phyloP scores from a whole-genome alignment of 169 alveolate genomes.

The Plasmodium inui region DNA sequence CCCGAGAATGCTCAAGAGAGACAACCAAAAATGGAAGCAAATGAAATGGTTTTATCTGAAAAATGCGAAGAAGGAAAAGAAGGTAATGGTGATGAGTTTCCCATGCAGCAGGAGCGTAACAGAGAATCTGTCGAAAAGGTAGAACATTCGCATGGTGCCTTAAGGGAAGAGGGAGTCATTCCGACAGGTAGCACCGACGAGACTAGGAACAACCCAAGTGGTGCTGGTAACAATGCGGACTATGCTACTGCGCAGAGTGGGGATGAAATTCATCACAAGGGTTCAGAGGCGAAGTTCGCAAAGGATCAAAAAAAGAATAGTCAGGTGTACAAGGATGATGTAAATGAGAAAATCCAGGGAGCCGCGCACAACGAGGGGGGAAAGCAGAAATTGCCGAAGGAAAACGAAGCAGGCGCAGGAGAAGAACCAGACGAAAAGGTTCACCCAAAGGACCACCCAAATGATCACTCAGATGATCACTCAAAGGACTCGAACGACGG shows the following conservation, averaged over 20 bases:
- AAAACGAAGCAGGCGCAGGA: neutral
- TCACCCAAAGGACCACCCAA: neutral
- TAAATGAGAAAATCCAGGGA: neutral
- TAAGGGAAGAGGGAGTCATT: neutral
- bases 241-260: neutral
- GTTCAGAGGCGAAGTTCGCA: neutral
- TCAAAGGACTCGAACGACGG: neutral
- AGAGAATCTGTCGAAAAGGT: neutral
- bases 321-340: neutral
- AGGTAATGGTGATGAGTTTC: neutral
- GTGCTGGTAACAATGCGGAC: neutral
- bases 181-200: neutral
- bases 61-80: neutral
- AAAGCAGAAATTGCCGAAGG: neutral
- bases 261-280: neutral
- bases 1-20: neutral
- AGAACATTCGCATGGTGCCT: neutral
- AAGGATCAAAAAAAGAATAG: neutral
- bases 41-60: neutral
- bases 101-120: neutral
- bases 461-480: neutral
- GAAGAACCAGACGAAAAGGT: neutral
- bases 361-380: neutral
- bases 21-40: neutral
- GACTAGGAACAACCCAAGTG: neutral